Evolutionary conservation across 352 stramenopile species (phyloP), one percentile per base, ranked within the genome.

Genomic region (Thalassiosira hispida): DNA sequence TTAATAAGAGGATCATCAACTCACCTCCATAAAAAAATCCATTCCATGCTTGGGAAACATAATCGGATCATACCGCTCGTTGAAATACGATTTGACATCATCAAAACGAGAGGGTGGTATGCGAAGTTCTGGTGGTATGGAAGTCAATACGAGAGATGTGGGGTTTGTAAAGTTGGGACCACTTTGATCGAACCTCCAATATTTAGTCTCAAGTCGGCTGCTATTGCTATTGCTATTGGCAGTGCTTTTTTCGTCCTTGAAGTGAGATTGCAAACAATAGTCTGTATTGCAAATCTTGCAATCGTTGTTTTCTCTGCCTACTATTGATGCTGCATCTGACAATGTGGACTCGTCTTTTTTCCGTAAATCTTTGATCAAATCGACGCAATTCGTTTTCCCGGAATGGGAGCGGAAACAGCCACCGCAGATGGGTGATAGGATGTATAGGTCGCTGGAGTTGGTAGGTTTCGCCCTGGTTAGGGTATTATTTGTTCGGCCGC

Each of bases 171-270:
- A 70, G 51, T 57, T 61, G 1, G 73, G 67, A 56, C 0, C 5
- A 18, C 18, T 57, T 23, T 25, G 20, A 72, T 86, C 79, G 35
- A 77, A 86, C 63, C 79, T 67, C 79, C 79, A 86, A 42, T 75
- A 86, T 35, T 81, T 81, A 14, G 44, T 66, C 40, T 46, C 11
- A 33, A 44, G 38, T n/a, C 61, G 31, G 18, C 51, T 9, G 2
- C 47, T 16, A 22, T 23, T n/a, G 27, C n/a, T 27, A n/a, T 44
- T 31, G 16, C 16, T 25, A 23, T 61, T 44, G 5, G 40, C 16
- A 1, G 40, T 35, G 27, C 1, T 49, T 1, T 23, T 35, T 9
- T 31, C 20, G 49, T 33, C 38, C 0, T 23, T 14, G 22, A 61
- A 27, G 59, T 74, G 56, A 46, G 73, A 44, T 12, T 42, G 2